These are phyloP conservation scores for Leccinum rimulosum DNA, from an alignment of 768 basidiomycete species.

Conservation along the genomic window DNA sequence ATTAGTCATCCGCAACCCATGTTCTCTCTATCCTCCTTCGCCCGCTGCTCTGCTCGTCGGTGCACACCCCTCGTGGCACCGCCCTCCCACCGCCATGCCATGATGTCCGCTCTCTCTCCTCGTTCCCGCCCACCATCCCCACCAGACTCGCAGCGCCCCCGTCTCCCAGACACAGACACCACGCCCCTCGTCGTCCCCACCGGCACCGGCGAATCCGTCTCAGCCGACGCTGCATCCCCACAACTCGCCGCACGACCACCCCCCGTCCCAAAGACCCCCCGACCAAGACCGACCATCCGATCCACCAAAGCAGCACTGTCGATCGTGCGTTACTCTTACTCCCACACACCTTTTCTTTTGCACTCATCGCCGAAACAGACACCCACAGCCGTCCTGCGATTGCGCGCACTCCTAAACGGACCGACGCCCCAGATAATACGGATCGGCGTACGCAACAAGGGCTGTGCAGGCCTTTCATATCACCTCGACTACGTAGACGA, in stretches of 20 bases:
- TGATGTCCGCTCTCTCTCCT: slow-evolving; percentile 62
- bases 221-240: slow-evolving; percentile 62
- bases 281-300: slow-evolving; percentile 61
- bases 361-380: slow-evolving; percentile 48
- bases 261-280: slow-evolving; percentile 60
- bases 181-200: slow-evolving; percentile 54
- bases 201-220: slow-evolving; percentile 41
- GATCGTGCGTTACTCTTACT: slow-evolving; percentile 47
- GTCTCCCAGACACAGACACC: slow-evolving; percentile 37
- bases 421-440: slow-evolving; percentile 91
- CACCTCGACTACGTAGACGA: slow-evolving; percentile 94
- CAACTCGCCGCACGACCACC: slow-evolving; percentile 73
- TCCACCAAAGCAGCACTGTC: slow-evolving; percentile 76
- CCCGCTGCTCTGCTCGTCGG: slow-evolving; percentile 6
- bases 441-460: slow-evolving; percentile 95
- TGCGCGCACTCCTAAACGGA: slow-evolving; percentile 69
- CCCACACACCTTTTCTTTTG: background rate
- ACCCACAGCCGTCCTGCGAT: slow-evolving; percentile 68
- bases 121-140: slow-evolving; percentile 26
- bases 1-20: slow-evolving; percentile 26
- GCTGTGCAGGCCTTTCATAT: slow-evolving; percentile 84
- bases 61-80: background rate
- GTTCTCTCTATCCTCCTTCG: slow-evolving; percentile 18
- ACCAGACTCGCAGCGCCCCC: slow-evolving; percentile 13
- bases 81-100: slow-evolving; percentile 46